Evolutionary conservation across 345 rosid genomes (phyloP).

Genomic region (Rhizophora apiculata): DNA sequence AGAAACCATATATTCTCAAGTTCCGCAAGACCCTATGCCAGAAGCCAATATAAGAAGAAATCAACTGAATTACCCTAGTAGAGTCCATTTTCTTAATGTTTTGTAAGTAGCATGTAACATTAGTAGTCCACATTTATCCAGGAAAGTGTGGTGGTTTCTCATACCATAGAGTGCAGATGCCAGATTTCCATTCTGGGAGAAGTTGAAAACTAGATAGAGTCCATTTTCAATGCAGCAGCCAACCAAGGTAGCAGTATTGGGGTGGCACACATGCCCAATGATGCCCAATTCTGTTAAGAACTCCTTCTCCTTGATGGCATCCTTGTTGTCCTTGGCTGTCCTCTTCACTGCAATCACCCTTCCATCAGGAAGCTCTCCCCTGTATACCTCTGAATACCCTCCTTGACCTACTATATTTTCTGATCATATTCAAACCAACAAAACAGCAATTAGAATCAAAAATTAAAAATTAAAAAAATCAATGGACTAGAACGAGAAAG

Average conservation of each 20-base stretch:
- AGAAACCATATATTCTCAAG: too few relatives aligned
- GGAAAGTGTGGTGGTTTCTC: not conserved
- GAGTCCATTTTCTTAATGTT: not conserved
- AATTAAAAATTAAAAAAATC: not conserved
- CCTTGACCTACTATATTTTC: slow-evolving; percentile 77
- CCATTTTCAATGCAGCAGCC: slow-evolving; percentile 92
- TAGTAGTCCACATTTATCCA: not conserved
- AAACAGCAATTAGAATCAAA: not conserved
- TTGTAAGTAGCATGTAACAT: not conserved
- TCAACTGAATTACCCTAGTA: not conserved
- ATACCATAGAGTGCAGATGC: slow-evolving; percentile 77
- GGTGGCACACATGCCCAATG: slow-evolving; percentile 79
- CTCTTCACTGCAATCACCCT: slow-evolving; percentile 77
- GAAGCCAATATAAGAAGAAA: not conserved
- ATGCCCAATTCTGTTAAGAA: slow-evolving; percentile 80
- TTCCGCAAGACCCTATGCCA: not conserved
- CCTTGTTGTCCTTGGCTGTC: slow-evolving; percentile 67
- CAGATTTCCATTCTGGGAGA: slow-evolving; percentile 78
- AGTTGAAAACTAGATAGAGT: slow-evolving; percentile 68
- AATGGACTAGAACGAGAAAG: not conserved
- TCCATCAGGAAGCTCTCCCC: slow-evolving; percentile 78
- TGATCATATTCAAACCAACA: slow-evolving; percentile 26
- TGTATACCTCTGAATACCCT: slow-evolving; percentile 88
- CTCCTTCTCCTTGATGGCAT: slow-evolving; percentile 75
- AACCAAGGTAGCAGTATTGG: slow-evolving; percentile 68